Evolutionary conservation across 2,329 filamentous ascomycete species (phyloP), one percentile per base, ranked within the genome.

Genomic region (Ophiostoma fasciatum): DNA sequence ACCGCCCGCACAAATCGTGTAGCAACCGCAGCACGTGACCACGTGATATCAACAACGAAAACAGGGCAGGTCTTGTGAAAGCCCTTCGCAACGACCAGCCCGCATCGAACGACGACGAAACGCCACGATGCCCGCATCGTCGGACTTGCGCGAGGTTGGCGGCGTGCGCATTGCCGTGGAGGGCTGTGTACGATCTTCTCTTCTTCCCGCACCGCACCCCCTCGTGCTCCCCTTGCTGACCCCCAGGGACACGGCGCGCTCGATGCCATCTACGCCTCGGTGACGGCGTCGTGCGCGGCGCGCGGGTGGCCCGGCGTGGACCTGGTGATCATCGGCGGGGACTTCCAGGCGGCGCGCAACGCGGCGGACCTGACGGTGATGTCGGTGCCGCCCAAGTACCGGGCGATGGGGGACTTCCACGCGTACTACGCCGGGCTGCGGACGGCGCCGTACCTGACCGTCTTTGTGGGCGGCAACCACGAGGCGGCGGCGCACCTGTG

Each of bases 381-480:
- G 69, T 81, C 85, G 5, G 85, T 92, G 49, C 88, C 90, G 0
- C 60, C 68, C 41, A 96, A 94, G 56, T 98, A 85, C 58, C 82
- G 83, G 44, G 64, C 72, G 29, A 76, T 98, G 49, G 84, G 83
- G 25, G 90, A 98, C 55, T 98, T 96, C 49, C 82, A 88, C 49
- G 75, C 84, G 43, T 98, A 96, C 63, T 98, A 98, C 57, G 80
- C 77, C 35, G 90, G 90, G 31, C 56, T 62, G 14, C 72, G 74
- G 37, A 70, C 56, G 29, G 90, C 90, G 1, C 90, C 90, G 0
- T 93, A 85, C 52, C 66, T 93, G 31, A 98, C 90, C 13, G 63
- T 96, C 30, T 96, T 96, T 58, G 77, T 94, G 34, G 87, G 78
- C 29, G 90, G 90, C 3, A 98, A 98, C 52, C 90, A 98, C 51